Evolutionary conservation across 805 yeast species (phyloP).

Genomic region (Komagataella kurtzmanii): DNA sequence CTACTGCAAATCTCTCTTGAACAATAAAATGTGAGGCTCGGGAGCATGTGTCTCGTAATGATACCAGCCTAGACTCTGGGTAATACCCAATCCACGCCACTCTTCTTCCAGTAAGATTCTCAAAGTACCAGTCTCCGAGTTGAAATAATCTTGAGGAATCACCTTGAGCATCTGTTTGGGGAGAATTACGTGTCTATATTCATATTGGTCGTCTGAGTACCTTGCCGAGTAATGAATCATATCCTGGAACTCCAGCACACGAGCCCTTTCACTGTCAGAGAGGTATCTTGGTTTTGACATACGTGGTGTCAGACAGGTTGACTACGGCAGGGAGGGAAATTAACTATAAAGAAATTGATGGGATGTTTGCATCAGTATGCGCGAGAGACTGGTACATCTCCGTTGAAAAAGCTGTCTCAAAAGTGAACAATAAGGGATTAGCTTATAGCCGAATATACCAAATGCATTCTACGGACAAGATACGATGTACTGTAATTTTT

Average conservation of each 20-base stretch:
- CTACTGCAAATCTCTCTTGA: slow-evolving; percentile 45
- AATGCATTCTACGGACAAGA: neutral
- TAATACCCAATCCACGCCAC: slow-evolving; percentile 97
- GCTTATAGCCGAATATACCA: neutral
- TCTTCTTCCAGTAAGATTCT: slow-evolving; percentile 88
- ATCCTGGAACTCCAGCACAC: slow-evolving; percentile 84
- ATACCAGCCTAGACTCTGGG: slow-evolving; percentile 95
- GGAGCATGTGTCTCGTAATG: slow-evolving; percentile 98
- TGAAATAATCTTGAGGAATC: slow-evolving; percentile 89
- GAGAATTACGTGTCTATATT: slow-evolving; percentile 92
- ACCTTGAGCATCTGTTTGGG: slow-evolving; percentile 93
- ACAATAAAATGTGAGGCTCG: slow-evolving; percentile 90
- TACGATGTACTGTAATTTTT: no score
- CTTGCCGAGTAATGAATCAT: slow-evolving; percentile 89
- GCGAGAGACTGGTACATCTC: neutral
- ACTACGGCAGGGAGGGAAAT: neutral
- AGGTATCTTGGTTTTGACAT: slow-evolving; percentile 36
- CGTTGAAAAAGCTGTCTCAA: neutral
- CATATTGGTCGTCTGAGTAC: slow-evolving; percentile 84
- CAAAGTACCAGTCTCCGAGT: slow-evolving; percentile 85
- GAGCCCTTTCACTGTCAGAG: slow-evolving; percentile 71
- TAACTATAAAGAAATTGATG: neutral
- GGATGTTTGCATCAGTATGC: neutral
- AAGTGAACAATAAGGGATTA: neutral
- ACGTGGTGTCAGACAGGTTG: neutral